phyloP scores from a whole-genome alignment of 805 yeast genomes.

The Ascoidea tarda region DNA sequence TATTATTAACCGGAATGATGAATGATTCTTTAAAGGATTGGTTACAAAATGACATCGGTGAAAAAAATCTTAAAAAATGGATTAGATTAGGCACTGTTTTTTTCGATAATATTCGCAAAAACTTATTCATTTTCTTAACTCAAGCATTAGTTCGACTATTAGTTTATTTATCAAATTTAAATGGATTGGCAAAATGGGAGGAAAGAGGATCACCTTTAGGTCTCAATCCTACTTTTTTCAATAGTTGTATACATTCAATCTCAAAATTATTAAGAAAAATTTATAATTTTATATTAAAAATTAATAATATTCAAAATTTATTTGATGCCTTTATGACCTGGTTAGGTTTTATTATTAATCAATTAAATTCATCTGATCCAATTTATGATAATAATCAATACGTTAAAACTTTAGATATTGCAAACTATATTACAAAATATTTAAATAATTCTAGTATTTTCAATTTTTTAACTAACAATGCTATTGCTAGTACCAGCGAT shows the following conservation, averaged over 20 bases:
- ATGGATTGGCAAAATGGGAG: slow-evolving; percentile 9
- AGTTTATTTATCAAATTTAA: slow-evolving; percentile 27
- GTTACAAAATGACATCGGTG: slow-evolving; percentile 54
- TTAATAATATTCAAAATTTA: slow-evolving; percentile 30
- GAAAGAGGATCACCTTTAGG: not conserved
- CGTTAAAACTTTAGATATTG: slow-evolving; percentile 14
- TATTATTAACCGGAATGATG: slow-evolving; percentile 36
- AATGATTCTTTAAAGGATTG: slow-evolving; percentile 37
- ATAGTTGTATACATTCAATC: slow-evolving; percentile 6
- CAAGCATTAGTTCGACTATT: slow-evolving; percentile 44
- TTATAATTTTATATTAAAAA: slow-evolving; percentile 24
- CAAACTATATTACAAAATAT: slow-evolving; percentile 14
- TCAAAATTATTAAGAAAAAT: slow-evolving; percentile 17
- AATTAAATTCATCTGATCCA: slow-evolving; percentile 15
- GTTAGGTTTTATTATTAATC: slow-evolving; percentile 19
- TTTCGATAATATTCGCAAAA: slow-evolving; percentile 35
- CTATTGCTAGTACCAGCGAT: too few relatives aligned
- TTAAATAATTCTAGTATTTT: slow-evolving; percentile 12
- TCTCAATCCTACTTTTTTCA: not conserved
- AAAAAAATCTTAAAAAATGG: slow-evolving; percentile 48
- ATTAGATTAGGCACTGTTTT: slow-evolving; percentile 31
- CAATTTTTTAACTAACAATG: not conserved
- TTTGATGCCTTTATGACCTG: slow-evolving; percentile 30
- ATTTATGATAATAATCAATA: slow-evolving; percentile 5
- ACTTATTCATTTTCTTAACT: slow-evolving; percentile 32